Base-by-base conservation (phyloP, 225 moss, liverwort and hornwort genomes). In the Anthoceros angustus region DNA sequence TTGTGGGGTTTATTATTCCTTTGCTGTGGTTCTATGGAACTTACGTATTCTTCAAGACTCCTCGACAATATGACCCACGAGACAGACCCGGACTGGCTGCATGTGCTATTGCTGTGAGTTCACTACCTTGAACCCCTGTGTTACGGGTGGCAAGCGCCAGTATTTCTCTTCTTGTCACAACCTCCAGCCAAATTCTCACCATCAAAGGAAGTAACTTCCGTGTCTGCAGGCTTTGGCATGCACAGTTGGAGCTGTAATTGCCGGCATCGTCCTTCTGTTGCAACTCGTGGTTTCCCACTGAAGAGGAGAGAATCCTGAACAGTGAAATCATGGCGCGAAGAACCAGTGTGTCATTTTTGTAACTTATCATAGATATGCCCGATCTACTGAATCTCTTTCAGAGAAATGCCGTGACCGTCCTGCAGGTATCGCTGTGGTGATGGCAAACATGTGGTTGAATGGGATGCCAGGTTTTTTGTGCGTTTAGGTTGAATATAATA, bases 1-100 rank as follows among this genome's bases (percentile, higher is more conserved):
- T 78, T 0, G 24, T 78, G 26, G 81, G 83, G 9, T 84, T 81
- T 40, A n/a, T 81, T 5, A 0, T 81, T 3, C 74, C 83, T 0
- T 43, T 81, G 8, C 76, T 76, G 10, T 84, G 78, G 81, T 81
- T 77, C 76, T 81, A 81, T 0, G 78, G 78, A 41, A 67, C 72
- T 8, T 84, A 64, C 24, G 6, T 68, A 0, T 78, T 81, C 5
- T 38, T 69, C 0, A 39, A 6, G 10, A 39, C 67, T 11, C 63
- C 63, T 6, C 66, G 70, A 12, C 76, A 62, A 10, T 71, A 63
- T 63, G 76, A 84, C 16, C 69, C 69, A 0, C 69, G 70, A 10
- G 81, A 84, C 25, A 71, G 78, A 11, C 45, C 74, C 0, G 78
- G 83, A 14, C 55, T 84, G 7, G 74, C 62, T 0, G 70, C 81